Conservation (phyloP, 2,329 filamentous ascomycete species). For the Cucurbitaria berberidis region DNA sequence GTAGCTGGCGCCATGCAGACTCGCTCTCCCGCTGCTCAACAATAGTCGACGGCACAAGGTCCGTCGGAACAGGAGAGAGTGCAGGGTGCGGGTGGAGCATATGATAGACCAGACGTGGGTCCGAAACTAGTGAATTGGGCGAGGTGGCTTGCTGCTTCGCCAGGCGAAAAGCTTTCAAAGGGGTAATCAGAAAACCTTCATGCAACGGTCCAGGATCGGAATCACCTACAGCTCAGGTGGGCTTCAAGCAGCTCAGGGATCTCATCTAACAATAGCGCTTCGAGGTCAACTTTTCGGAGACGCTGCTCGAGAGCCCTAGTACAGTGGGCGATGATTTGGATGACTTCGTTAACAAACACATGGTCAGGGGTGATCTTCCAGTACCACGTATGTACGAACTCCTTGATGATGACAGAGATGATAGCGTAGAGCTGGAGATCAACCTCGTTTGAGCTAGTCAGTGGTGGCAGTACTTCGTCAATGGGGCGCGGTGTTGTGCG, state of each 20-base stretch:
- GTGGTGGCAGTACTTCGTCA: slow-evolving; percentile 81
- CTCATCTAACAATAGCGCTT: slow-evolving; percentile 84
- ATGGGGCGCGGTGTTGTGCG: slow-evolving; percentile 70
- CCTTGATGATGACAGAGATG: slow-evolving; percentile 84
- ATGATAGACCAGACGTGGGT: slow-evolving; percentile 78
- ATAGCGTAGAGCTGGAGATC: slow-evolving; percentile 93
- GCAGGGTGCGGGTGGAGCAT: slow-evolving; percentile 80
- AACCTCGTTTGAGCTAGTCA: slow-evolving; percentile 93
- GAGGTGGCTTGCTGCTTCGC: slow-evolving; percentile 64
- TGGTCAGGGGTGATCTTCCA: slow-evolving; percentile 89
- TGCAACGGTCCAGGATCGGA: slow-evolving; percentile 25
- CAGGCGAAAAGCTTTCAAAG: slow-evolving; percentile 70
- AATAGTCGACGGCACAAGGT: slow-evolving; percentile 58
- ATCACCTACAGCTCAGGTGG: slow-evolving; percentile 74
- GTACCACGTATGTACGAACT: slow-evolving; percentile 95
- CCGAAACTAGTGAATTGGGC: slow-evolving; percentile 64
- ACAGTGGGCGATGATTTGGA: slow-evolving; percentile 91
- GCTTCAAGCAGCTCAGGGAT: slow-evolving; percentile 79
- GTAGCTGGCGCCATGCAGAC: slow-evolving; percentile 80
- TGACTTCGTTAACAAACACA: slow-evolving; percentile 82
- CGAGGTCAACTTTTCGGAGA: slow-evolving; percentile 79
- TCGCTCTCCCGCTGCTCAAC: slow-evolving; percentile 77
- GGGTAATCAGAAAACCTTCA: slow-evolving; percentile 32
- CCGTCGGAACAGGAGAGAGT: slow-evolving; percentile 75
- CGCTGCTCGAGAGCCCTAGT: slow-evolving; percentile 87